phyloP scores from a whole-genome alignment of 176 grass and related monocot species.

The Rhynchospora pubera region DNA sequence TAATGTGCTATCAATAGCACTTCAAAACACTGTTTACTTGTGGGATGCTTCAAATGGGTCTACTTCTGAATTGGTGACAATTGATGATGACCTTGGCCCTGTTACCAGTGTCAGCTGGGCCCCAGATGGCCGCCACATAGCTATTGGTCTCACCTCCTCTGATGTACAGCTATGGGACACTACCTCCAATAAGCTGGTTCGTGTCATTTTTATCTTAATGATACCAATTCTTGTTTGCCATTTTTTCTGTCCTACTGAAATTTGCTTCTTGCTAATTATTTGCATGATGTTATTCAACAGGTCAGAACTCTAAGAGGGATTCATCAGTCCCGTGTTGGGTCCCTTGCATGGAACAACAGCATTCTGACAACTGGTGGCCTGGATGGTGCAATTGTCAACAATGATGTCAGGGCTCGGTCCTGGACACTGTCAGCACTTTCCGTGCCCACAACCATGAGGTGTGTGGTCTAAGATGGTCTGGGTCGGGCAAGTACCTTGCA shows the following conservation, averaged over 20 bases:
- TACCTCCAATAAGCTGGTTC: slow-evolving; percentile 33
- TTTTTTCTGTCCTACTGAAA: neutral
- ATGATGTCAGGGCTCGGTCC: slow-evolving; percentile 43
- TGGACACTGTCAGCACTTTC: slow-evolving; percentile 29
- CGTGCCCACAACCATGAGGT: slow-evolving; percentile 39
- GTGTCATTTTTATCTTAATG: neutral
- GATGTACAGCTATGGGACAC: slow-evolving; percentile 51
- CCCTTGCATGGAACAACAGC: slow-evolving; percentile 56
- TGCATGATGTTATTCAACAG: slow-evolving; percentile 22
- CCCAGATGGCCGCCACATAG: slow-evolving; percentile 39
- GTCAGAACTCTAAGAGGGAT: slow-evolving; percentile 51
- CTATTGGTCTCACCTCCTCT: slow-evolving; percentile 47
- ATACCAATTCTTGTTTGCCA: neutral
- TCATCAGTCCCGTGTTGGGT: slow-evolving; percentile 42
- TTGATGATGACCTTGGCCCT: slow-evolving; percentile 39
- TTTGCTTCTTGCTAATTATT: neutral
- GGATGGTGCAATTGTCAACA: slow-evolving; percentile 50
- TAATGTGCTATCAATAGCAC: slow-evolving; percentile 46
- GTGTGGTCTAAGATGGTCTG: slow-evolving; percentile 52
- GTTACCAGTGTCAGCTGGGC: slow-evolving; percentile 55
- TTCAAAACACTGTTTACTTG: slow-evolving; percentile 46
- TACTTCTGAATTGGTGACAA: slow-evolving; percentile 39
- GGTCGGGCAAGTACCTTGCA: slow-evolving; percentile 39
- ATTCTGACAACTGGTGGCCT: slow-evolving; percentile 50
- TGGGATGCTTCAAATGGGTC: slow-evolving; percentile 41